Base-by-base conservation (phyloP, 1,284 basidiomycete genomes). In the Paramarasmius palmivorus region DNA sequence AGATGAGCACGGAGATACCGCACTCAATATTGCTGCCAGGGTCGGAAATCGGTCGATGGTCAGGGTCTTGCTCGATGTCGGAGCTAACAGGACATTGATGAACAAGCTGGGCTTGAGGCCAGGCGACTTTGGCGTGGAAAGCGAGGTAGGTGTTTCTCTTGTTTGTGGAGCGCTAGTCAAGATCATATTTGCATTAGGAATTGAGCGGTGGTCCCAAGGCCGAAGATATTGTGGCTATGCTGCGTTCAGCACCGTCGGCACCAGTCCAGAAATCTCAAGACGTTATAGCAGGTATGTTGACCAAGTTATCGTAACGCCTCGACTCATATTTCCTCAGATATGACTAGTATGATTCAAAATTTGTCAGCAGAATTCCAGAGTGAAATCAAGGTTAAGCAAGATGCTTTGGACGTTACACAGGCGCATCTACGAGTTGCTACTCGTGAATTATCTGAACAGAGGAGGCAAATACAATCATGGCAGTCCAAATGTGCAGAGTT, bases 1-100 rank as follows among this genome's bases (percentile, higher is more conserved):
- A 71, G 97, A 99, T 68, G 87, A 93, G 59, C 89, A 98, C 68
- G 97, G 97, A 1, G 97, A 99, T 67, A 98, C 97, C 0, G 93
- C 95, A 4, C 71, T 99, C 60, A 97, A 96, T 70, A 93, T 98
- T 60, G 93, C 95, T 12, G 95, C 97, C 0, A 77, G 97, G 49
- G 88, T 98, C 0, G 97, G 97, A 2, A 98, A 95, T 69, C 82
- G 90, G 56, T 87, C 89, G 59, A 73, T 99, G 58, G 93, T 98
- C 17, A 79, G 90, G 61, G 89, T 93, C 22, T 73, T 99, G 56
- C 66, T 99, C 56, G 95, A 98, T 63, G 93, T 95, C 6, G 95
- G 95, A 7, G 97, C 96, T 2, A 95, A 98, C 70, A 88, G 92
- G 63, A 82, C 86, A 62, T 77, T 94, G 55, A 82, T 90, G n/a